Percentiles rank a stretch among this genome's conserved stretches.
phyloP scores from a whole-genome alignment of 2,329 filamentous ascomycete genomes.

The Ascochyta rabiei region DNA sequence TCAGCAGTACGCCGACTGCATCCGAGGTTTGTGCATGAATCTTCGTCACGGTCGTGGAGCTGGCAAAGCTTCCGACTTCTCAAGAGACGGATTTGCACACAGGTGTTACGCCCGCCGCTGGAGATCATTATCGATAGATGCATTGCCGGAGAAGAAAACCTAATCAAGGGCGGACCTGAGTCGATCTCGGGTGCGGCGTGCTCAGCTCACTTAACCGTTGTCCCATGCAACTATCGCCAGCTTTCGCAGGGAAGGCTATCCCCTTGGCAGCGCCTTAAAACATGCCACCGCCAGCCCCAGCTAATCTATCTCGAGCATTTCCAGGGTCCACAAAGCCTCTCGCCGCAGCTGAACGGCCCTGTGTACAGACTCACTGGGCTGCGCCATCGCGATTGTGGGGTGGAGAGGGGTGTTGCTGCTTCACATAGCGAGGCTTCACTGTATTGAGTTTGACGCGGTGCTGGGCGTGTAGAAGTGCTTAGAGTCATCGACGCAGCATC shows the following conservation, averaged over 20 bases:
- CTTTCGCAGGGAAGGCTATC: constrained; percentile 5
- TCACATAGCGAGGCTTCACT: constrained; percentile 15
- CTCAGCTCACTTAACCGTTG: constrained; percentile 10
- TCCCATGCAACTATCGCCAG: constrained; percentile 18
- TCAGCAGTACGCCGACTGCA: constrained; percentile 22
- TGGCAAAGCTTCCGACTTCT: constrained; percentile 7
- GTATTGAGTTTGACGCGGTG: constrained; percentile 11
- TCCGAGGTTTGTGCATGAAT: constrained; percentile 21
- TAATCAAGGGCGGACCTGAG: constrained; percentile 12
- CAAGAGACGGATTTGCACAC: constrained; percentile 7
- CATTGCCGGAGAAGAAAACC: constrained; percentile 16
- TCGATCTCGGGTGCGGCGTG: constrained; percentile 15
- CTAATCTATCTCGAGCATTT: constrained; percentile 21
- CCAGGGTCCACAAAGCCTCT: constrained; percentile 13
- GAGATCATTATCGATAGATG: constrained; percentile 12
- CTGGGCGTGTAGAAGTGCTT: constrained; percentile 10
- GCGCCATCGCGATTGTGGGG: constrained; percentile 14
- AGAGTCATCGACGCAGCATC: constrained; percentile 1
- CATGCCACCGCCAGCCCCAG: constrained; percentile 14
- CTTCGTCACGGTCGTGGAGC: constrained; percentile 17
- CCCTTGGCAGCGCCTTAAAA: constrained; percentile 15
- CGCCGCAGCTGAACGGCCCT: constrained; percentile 14
- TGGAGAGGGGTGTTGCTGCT: constrained; percentile 6
- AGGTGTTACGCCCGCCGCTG: constrained; percentile 15
- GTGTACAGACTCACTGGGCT: constrained; percentile 6